Conservation (phyloP, 202 grass and related monocot species). For the Panicum virgatum region DNA sequence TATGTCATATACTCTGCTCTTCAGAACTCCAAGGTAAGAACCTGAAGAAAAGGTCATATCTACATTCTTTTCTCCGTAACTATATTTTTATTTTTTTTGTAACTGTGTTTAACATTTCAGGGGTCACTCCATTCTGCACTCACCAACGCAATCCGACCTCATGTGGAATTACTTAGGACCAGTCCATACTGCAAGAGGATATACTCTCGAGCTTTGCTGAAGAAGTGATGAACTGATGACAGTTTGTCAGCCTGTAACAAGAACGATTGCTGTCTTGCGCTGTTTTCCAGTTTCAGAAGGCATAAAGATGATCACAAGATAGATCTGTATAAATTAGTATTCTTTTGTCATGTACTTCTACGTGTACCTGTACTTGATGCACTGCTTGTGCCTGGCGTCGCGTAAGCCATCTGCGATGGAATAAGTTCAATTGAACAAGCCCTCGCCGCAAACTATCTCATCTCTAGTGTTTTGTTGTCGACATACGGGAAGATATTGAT, state of each 20-base stretch:
- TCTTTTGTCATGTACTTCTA: constrained; percentile 51
- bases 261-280: constrained; percentile 20
- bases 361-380: constrained; percentile 25
- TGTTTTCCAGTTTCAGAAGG: constrained; percentile 35
- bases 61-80: not conserved
- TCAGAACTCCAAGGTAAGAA: constrained; percentile 76
- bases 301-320: constrained; percentile 43
- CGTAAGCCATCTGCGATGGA: constrained; percentile 32
- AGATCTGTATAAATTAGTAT: constrained; percentile 54
- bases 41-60: not conserved
- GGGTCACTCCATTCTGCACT: constrained; percentile 62
- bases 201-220: constrained; percentile 54
- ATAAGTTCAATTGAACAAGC: constrained; percentile 42
- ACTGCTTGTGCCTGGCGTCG: constrained; percentile 25
- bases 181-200: constrained; percentile 93
- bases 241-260: constrained; percentile 42
- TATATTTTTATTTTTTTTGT: constrained; percentile 2
- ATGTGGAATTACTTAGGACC: constrained; percentile 62
- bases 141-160: constrained; percentile 58
- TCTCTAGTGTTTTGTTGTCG: not conserved
- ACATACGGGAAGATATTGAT: not conserved
- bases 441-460: not conserved
- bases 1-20: constrained; percentile 93
- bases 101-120: constrained; percentile 35
- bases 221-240: constrained; percentile 39